Evolutionary conservation across 192 early-diverging fungal species (phyloP).

Genomic region (Dispira simplex): DNA sequence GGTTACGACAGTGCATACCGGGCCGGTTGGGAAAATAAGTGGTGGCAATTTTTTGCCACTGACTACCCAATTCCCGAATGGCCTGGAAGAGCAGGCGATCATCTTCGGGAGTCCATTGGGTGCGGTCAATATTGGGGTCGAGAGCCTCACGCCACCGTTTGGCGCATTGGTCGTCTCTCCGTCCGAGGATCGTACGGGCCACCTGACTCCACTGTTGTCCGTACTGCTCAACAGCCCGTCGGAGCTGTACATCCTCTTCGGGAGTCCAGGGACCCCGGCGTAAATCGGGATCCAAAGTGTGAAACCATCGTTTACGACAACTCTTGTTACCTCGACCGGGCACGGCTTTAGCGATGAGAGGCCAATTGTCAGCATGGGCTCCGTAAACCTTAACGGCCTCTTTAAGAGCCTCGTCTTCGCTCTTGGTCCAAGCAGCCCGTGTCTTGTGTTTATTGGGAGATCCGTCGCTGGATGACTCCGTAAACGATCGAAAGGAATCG

Average conservation of each 20-base stretch:
- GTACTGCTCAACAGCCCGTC: slow-evolving; percentile 46
- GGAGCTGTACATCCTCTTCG: slow-evolving; percentile 60
- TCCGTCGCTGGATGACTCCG: neutral
- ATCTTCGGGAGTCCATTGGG: slow-evolving; percentile 52
- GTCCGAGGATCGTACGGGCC: slow-evolving; percentile 54
- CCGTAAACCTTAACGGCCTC: slow-evolving; percentile 56
- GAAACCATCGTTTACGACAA: slow-evolving; percentile 70
- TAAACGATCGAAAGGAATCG: neutral
- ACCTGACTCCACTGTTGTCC: slow-evolving; percentile 76
- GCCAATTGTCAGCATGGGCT: slow-evolving; percentile 65
- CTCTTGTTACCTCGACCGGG: slow-evolving; percentile 68
- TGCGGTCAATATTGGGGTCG: slow-evolving; percentile 63
- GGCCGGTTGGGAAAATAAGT: slow-evolving; percentile 52
- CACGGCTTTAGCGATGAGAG: slow-evolving; percentile 56
- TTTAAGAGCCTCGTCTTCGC: slow-evolving; percentile 59
- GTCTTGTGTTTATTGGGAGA: slow-evolving; percentile 12
- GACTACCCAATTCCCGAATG: slow-evolving; percentile 47
- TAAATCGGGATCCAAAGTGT: slow-evolving; percentile 57
- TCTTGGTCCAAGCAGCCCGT: slow-evolving; percentile 50
- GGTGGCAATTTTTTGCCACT: slow-evolving; percentile 65
- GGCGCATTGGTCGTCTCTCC: slow-evolving; percentile 81
- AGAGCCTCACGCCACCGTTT: slow-evolving; percentile 80
- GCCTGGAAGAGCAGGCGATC: slow-evolving; percentile 42
- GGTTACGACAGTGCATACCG: slow-evolving; percentile 60
- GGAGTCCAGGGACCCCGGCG: slow-evolving; percentile 67